These are phyloP conservation scores for Blepharisma japonicum DNA, from an alignment of 73 alveolate species.

Conservation along the genomic window DNA sequence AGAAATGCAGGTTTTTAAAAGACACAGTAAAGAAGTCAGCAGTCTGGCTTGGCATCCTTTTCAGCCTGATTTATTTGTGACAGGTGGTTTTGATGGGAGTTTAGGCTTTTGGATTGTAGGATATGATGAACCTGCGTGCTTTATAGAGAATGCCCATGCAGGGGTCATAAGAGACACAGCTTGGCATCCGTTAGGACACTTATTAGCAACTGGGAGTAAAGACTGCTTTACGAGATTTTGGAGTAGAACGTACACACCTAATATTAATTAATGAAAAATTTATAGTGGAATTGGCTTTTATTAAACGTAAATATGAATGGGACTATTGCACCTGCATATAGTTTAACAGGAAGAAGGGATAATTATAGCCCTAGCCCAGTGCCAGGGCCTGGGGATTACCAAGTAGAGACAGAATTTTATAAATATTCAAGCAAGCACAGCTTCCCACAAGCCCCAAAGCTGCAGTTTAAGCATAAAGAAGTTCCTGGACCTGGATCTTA, in stretches of 20 bases:
- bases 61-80: slow-evolving; percentile 73
- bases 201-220: slow-evolving; percentile 56
- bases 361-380: background rate
- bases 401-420: background rate
- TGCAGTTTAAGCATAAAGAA: background rate
- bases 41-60: slow-evolving; percentile 83
- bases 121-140: slow-evolving; percentile 5
- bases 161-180: slow-evolving; percentile 60
- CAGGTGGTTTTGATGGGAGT: slow-evolving; percentile 73
- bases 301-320: background rate
- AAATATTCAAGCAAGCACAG: background rate
- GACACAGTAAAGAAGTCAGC: slow-evolving; percentile 72
- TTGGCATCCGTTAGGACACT: slow-evolving; percentile 68
- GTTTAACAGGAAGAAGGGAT: background rate
- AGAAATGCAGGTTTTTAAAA: slow-evolving; percentile 73
- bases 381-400: slow-evolving; percentile 29
- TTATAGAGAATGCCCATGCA: slow-evolving; percentile 44
- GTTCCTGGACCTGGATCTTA: slow-evolving; percentile 22
- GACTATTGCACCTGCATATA: slow-evolving; percentile 21
- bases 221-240: slow-evolving; percentile 44
- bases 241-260: slow-evolving; percentile 4
- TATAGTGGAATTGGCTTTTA: background rate
- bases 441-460: slow-evolving; percentile 12
- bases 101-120: slow-evolving; percentile 71
- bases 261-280: no score